Base-by-base conservation (phyloP, 2,329 filamentous ascomycete species). In the Paraconiothyrium brasiliense region DNA sequence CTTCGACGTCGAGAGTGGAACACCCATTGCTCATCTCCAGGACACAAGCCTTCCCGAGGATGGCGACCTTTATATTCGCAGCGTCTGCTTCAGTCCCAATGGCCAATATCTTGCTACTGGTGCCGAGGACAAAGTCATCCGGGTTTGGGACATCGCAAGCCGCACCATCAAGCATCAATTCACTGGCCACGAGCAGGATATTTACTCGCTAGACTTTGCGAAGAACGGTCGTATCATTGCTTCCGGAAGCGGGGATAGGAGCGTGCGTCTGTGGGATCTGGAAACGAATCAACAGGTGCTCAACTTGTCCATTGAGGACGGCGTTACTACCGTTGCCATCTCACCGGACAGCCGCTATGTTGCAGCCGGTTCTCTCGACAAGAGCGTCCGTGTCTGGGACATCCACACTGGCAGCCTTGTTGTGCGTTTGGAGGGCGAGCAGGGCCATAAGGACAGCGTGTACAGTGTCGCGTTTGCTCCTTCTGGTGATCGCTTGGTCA, bases 341-440 rank as follows among this genome's bases (percentile, higher is more conserved):
- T 98, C 94, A 35, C 94, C 94, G 7, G 94, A 97, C 78, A 94
- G 93, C 59, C 92, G 94, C 71, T 96, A 91, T 73, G 94, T 99
- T 35, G 95, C 95, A 7, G 95, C 95, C 46, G 95, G 95, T 51
- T 97, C 93, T 47, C 86, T 99, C 47, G 94, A 98, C 78, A 97
- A 97, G 90, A 97, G 94, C 75, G 95, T 99, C 24, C 90, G 94
- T 49, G 94, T 99, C 34, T 99, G 94, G 94, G 94, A 98, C 77
- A 93, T 94, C 43, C 88, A 89, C 67, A 91, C 88, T 61, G 94
- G 94, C 57, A 93, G 91, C 76, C 87, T 97, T 14, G 89, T 97
- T 56, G 94, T 97, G 81, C 90, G 94, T 41, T 88, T 98, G 13
- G 94, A 99, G 78, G 94, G 93, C 20, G 90, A 93, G 5, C 92